These are phyloP conservation scores for Termitomyces heimii DNA, from an alignment of 768 basidiomycete genomes.

Conservation along the genomic window DNA sequence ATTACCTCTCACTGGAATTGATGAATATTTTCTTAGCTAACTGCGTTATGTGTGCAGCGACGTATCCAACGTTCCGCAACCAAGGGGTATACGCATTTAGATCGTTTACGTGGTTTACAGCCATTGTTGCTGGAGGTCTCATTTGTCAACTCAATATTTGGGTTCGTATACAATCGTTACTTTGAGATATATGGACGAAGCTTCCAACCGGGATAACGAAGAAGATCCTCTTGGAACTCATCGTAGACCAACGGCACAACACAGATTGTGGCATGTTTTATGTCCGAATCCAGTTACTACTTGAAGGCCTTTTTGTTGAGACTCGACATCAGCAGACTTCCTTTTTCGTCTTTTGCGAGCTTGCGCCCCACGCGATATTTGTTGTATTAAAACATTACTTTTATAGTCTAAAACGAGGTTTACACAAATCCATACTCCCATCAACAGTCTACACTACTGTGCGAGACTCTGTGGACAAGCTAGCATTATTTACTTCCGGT, in stretches of 20 bases:
- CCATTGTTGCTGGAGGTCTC: background rate
- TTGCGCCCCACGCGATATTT: too few species aligned
- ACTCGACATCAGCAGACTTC: too few species aligned
- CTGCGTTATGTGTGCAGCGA: background rate
- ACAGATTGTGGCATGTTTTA: background rate
- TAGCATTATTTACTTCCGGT: too few species aligned
- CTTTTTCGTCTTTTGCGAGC: too few species aligned
- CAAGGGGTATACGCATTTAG: background rate
- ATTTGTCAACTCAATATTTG: too few species aligned
- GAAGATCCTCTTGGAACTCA: background rate
- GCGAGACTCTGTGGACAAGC: too few species aligned
- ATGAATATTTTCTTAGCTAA: background rate
- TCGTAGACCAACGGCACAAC: too few species aligned
- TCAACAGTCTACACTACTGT: too few species aligned
- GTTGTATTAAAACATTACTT: too few species aligned
- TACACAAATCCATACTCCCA: too few species aligned
- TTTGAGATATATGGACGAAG: background rate
- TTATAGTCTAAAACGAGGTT: too few species aligned
- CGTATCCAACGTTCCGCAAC: background rate
- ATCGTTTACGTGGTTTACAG: background rate
- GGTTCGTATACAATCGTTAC: background rate
- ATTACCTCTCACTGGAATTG: background rate
- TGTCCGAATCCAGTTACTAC: background rate
- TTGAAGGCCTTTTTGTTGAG: background rate
- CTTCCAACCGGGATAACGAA: background rate